Evolutionary conservation across 176 grass and related monocot species (phyloP).

Genomic region (Triticum turgidum): DNA sequence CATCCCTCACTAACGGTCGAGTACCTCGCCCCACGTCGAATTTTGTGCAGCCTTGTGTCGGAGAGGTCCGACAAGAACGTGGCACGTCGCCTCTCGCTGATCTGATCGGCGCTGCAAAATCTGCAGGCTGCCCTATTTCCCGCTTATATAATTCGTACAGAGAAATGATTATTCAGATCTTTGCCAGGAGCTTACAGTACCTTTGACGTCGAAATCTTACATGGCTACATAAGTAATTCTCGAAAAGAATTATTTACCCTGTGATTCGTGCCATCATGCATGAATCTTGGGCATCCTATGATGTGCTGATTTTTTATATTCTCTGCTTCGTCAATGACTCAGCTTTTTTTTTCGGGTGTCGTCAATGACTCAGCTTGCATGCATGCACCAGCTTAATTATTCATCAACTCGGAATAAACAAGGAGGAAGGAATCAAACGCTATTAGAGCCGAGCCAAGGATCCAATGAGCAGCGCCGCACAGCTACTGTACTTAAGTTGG

Average conservation of each 20-base stretch:
- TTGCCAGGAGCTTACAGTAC: background rate
- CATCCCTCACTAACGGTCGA: background rate
- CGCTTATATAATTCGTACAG: background rate
- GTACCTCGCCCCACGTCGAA: background rate
- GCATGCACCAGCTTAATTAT: background rate
- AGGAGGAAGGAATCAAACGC: constrained; percentile 10
- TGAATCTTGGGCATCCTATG: constrained; percentile 12
- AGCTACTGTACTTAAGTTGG: background rate
- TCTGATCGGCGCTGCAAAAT: background rate
- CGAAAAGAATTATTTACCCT: background rate
- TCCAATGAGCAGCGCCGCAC: constrained; percentile 18
- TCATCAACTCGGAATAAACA: background rate
- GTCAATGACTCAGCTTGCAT: background rate
- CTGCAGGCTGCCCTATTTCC: background rate
- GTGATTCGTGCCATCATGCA: background rate
- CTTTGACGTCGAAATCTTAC: background rate
- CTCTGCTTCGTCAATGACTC: constrained; percentile 3
- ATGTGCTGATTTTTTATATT: background rate
- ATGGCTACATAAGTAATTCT: background rate
- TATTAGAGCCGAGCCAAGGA: background rate
- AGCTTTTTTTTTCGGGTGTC: background rate
- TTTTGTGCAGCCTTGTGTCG: background rate
- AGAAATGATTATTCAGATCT: background rate
- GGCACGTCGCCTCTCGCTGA: background rate
- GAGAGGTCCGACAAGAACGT: background rate